phyloP scores from a whole-genome alignment of 192 early-diverging fungal genomes.

The Linnemannia schmuckeri region DNA sequence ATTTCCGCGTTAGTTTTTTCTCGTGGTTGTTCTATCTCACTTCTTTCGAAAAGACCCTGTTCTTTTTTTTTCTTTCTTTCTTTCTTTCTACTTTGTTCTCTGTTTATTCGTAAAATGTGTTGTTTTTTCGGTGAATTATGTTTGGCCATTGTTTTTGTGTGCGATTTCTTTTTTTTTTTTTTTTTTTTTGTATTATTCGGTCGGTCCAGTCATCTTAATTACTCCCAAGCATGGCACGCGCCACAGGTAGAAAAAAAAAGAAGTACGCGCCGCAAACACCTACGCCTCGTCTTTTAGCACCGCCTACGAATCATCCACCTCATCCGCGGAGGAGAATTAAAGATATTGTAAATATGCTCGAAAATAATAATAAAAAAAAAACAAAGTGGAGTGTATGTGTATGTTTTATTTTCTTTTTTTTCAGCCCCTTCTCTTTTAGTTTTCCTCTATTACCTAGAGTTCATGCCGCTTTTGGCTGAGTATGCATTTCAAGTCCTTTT shows the following conservation, averaged over 20 bases:
- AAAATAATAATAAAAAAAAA: neutral
- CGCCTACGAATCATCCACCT: too few species aligned
- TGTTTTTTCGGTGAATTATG: neutral
- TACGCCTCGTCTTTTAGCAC: too few species aligned
- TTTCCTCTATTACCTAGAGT: neutral
- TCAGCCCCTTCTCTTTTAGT: neutral
- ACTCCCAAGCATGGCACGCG: neutral
- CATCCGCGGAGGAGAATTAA: neutral
- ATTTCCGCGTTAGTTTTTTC: neutral
- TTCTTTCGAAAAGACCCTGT: neutral
- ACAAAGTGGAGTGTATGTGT: neutral
- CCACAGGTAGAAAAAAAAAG: too few species aligned
- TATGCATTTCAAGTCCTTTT: too few species aligned
- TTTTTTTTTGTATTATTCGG: neutral
- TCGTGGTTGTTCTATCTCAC: neutral
- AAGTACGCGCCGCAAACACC: too few species aligned
- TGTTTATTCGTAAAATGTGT: neutral
- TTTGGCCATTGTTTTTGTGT: neutral
- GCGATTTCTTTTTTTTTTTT: neutral
- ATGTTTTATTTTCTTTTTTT: neutral
- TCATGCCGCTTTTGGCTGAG: neutral
- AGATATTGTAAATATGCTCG: neutral
- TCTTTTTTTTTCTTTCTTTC: neutral
- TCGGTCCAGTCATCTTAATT: neutral
- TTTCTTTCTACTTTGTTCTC: constrained; percentile 2